Evolutionary conservation across 1,284 basidiomycete genomes (phyloP), one percentile per base, ranked within the genome.

Genomic region (Apiotrichum gracile): DNA sequence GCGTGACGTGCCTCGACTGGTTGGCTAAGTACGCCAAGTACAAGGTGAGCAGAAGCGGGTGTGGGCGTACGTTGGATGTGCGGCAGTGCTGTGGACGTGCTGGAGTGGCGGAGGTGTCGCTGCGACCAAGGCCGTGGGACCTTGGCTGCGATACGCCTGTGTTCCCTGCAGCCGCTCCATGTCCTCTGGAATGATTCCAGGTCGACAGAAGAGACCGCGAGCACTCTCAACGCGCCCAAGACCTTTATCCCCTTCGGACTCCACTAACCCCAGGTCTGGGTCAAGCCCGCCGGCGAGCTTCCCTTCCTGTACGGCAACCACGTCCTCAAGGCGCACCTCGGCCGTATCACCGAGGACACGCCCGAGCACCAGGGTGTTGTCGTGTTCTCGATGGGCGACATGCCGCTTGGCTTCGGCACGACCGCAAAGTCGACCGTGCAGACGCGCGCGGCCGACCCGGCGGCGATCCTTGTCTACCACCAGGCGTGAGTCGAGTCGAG

Each of bases 251-350:
- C 22, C 8, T n/a, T 45, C 42, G 21, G 12, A 31, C n/a, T 14
- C 42, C 35, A 41, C n/a, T n/a, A 44, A 40, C 42, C n/a, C 24
- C 63, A 96, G 93, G 84, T 97, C 34, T 99, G 96, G 96, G 94
- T 98, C 75, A 99, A 99, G 76, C 88, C 93, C 16, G 96, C 98
- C 61, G 96, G 96, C 68, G 96, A 99, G 77, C 91, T 98, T 84
- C 96, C 96, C 3, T 99, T 97, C 80, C 78, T 99, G 47, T 99
- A 98, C 69, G 96, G 96, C 52, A 98, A 98, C 72, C 93, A 99
- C 78, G 88, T 98, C 57, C 84, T 97, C 61, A 99, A 98, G 77
- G 96, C 96, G 27, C 96, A 99, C 75, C 80, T 99, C 25, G 94
- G 96, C n/a, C 83, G 94, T 63, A 97, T 98, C 71, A 97, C 96